Base-by-base conservation (phyloP, 2,329 filamentous ascomycete genomes). In the Fusarium fujikuroi region DNA sequence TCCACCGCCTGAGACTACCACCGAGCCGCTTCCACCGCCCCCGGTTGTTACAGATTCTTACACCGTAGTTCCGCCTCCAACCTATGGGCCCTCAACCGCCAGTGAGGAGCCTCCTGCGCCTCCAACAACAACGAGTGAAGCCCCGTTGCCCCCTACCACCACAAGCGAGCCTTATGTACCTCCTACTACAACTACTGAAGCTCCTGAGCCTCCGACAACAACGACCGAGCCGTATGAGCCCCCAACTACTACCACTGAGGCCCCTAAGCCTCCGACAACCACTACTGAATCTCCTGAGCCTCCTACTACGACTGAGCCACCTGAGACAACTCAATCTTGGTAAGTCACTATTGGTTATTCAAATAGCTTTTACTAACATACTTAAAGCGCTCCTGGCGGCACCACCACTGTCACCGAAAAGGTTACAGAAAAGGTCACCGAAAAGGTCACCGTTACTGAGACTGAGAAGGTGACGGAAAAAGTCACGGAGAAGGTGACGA, bases 241-340 rank as follows among this genome's bases (percentile, higher is more conserved):
- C n/a, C 60, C 50, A 7, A 62, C 60, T 5, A 66, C 64, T n/a
- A 60, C 52, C 25, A 66, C 36, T 15, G 25, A 66, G 7, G 19
- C 21, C n/a, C 43, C 18, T 21, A n/a, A 37, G 5, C 42, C 66
- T 23, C 63, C 54, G 2, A 60, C 56, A 9, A 67, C 65, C 11
- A 66, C 66, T 3, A 66, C 40, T 11, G 37, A 66, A 12, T 16
- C n/a, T 39, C 25, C 25, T 12, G 32, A 34, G 9, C 34, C 66
- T 39, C 58, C 57, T 4, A 68, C 65, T 15, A 66, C 66, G 9
- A 66, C 37, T 8, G 15, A 34, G 12, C 23, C 63, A 14, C 46
- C 63, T 28, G 63, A 19, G 5, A 67, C 54, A 46, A 69, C 66
- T 32, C 53, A 47, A 28, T 46, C 64, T 56, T 70, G 67, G 67